Conservation (phyloP, 495 filamentous ascomycete species). For the Niebla homalea region DNA sequence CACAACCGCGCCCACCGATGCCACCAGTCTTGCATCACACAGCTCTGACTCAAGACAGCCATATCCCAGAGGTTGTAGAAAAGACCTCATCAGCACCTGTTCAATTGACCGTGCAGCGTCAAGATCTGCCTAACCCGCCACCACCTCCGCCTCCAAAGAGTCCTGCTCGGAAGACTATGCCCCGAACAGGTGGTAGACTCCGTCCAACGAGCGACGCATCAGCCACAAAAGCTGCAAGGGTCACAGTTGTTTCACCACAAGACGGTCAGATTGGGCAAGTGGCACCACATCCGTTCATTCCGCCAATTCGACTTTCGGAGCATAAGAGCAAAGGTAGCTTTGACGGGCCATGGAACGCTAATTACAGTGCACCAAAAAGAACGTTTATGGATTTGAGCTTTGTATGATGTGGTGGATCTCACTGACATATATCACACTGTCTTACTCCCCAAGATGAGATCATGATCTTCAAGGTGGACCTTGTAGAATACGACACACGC, state of each 20-base stretch:
- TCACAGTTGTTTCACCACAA: conserved; percentile 1
- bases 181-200: conserved; percentile 5
- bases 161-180: conserved; percentile 2
- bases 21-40: background rate
- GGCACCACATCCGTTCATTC: conserved; percentile 12
- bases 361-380: conserved; percentile 3
- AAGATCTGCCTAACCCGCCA: background rate
- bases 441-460: too few relatives aligned
- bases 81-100: background rate
- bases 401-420: background rate
- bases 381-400: conserved; percentile 6
- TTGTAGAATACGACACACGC: too few relatives aligned
- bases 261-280: conserved; percentile 1
- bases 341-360: conserved; percentile 13
- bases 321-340: conserved; percentile 8
- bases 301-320: conserved; percentile 11
- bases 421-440: background rate
- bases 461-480: too few relatives aligned
- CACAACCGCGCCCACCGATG: background rate
- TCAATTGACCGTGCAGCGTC: background rate
- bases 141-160: conserved; percentile 2
- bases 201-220: background rate
- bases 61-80: background rate
- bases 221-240: background rate
- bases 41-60: background rate